phyloP scores from a whole-genome alignment of 805 yeast species.

The Teunomyces pallodes region DNA sequence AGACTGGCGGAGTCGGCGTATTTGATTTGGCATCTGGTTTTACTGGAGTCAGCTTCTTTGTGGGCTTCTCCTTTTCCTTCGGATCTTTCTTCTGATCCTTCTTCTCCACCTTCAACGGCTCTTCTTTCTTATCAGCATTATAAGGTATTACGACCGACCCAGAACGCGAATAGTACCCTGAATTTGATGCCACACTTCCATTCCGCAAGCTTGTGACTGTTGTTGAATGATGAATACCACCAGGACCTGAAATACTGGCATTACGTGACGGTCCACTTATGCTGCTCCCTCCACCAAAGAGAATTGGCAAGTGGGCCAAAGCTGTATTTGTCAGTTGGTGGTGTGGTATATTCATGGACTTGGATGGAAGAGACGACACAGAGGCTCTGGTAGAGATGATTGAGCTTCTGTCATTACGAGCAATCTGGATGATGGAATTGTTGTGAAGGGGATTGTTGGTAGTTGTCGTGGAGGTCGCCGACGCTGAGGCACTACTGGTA shows the following conservation, averaged over 20 bases:
- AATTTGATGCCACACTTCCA: conserved; percentile 31
- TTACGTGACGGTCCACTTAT: conserved; percentile 41
- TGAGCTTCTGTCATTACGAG: conserved; percentile 37
- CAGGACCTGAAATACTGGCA: conserved; percentile 35
- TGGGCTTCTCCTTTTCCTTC: conserved; percentile 6
- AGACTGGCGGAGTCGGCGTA: conserved; percentile 15
- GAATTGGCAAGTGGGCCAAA: conserved; percentile 42
- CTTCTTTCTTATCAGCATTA: conserved; percentile 26
- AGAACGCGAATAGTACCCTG: conserved; percentile 35
- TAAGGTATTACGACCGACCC: conserved; percentile 40
- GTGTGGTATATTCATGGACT: conserved; percentile 46
- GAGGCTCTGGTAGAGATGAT: conserved; percentile 36
- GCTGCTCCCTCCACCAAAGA: conserved; percentile 41
- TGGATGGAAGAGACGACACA: conserved; percentile 42
- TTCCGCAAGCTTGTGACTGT: conserved; percentile 40
- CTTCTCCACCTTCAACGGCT: conserved; percentile 16
- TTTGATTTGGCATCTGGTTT: not conserved
- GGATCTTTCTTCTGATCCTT: conserved; percentile 8
- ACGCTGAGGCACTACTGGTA: not conserved
- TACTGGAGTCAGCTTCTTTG: not conserved
- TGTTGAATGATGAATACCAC: conserved; percentile 32
- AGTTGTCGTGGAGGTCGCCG: conserved; percentile 1
- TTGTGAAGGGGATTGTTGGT: conserved; percentile 22
- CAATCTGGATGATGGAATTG: conserved; percentile 41
- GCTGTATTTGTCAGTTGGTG: conserved; percentile 39